Conservation (phyloP, 306 rosid genomes). For the Vigna unguiculata region DNA sequence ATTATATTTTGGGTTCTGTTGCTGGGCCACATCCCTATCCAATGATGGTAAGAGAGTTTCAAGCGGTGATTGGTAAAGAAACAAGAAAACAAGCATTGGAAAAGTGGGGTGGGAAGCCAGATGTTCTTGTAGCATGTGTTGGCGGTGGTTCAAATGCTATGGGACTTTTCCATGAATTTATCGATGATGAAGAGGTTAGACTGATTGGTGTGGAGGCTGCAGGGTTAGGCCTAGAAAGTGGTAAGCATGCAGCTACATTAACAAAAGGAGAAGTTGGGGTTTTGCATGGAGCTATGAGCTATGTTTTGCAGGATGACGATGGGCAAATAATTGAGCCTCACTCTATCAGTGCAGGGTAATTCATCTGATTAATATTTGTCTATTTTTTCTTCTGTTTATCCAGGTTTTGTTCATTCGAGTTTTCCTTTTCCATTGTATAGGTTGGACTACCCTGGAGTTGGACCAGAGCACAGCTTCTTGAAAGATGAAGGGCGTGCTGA, state of each 20-base stretch:
- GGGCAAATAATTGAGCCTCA: constrained; percentile 96
- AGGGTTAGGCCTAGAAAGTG: constrained; percentile 87
- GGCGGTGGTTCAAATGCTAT: constrained; percentile 99
- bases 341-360: constrained; percentile 96
- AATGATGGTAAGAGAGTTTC: constrained; percentile 97
- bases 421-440: constrained; percentile 46
- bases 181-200: constrained; percentile 74
- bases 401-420: constrained; percentile 22
- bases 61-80: constrained; percentile 90
- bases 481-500: constrained; percentile 85
- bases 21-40: constrained; percentile 98
- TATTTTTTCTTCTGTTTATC: constrained; percentile 31
- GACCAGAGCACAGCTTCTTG: constrained; percentile 95
- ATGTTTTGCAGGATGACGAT: constrained; percentile 93
- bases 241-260: constrained; percentile 94
- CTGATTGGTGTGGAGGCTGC: constrained; percentile 96
- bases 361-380: constrained; percentile 12
- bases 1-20: constrained; percentile 94
- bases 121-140: constrained; percentile 88
- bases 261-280: constrained; percentile 93
- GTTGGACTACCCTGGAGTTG: constrained; percentile 99
- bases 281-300: constrained; percentile 97
- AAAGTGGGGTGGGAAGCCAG: constrained; percentile 96
- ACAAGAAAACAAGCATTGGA: constrained; percentile 90
- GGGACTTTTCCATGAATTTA: constrained; percentile 91